Evolutionary conservation across 192 early-diverging fungal species (phyloP).

Genomic region (Backusella macrospora): DNA sequence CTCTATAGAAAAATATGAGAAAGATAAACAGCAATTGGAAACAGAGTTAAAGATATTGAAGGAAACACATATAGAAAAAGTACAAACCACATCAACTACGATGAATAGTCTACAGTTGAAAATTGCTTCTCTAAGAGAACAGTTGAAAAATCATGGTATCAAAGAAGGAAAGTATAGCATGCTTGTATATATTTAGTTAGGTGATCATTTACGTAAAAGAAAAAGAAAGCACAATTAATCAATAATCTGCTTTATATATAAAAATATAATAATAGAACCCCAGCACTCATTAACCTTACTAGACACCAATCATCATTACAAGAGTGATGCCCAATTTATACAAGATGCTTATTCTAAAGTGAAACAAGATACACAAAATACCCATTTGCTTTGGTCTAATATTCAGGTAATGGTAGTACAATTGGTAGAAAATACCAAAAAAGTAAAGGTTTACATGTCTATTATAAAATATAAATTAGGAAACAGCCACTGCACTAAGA

Average conservation of each 20-base stretch:
- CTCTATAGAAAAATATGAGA: constrained; percentile 15
- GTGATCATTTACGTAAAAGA: neutral
- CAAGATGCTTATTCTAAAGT: constrained; percentile 13
- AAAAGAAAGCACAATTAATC: neutral
- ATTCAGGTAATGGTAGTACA: constrained; percentile 17
- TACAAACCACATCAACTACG: constrained; percentile 15
- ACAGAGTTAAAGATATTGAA: constrained; percentile 24
- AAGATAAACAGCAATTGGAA: neutral
- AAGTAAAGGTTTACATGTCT: neutral
- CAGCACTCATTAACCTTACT: neutral
- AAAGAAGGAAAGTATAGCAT: constrained; percentile 18
- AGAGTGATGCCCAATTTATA: constrained; percentile 17
- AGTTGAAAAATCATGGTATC: constrained; percentile 12
- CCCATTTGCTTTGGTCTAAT: constrained; percentile 2
- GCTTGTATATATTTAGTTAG: neutral
- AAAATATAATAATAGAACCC: neutral
- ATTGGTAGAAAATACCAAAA: constrained; percentile 6
- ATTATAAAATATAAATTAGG: neutral
- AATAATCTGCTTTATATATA: neutral
- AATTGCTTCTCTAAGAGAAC: neutral
- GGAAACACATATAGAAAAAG: constrained; percentile 22
- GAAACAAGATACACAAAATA: constrained; percentile 4
- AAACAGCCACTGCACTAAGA: neutral
- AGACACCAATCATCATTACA: constrained; percentile 12
- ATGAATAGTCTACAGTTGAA: neutral